phyloP scores from a whole-genome alignment of 2,329 filamentous ascomycete species.

The Aspergillus hortae region DNA sequence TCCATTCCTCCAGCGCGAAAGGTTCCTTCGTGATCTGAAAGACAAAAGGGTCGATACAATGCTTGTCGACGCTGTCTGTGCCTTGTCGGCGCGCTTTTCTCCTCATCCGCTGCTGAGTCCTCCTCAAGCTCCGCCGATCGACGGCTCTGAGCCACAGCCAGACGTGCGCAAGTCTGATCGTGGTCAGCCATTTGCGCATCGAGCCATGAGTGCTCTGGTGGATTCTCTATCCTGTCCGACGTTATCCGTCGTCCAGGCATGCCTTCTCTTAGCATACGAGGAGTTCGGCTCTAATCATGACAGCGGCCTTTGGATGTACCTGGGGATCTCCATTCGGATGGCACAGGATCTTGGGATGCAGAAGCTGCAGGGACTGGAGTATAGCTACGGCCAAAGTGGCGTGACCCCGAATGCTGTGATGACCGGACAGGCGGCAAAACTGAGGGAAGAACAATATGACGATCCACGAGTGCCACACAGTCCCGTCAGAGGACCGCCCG shows the following conservation, averaged over 20 bases:
- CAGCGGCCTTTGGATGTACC: conserved; percentile 89
- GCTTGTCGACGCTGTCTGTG: conserved; percentile 80
- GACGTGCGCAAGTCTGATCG: conserved; percentile 58
- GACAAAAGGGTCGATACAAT: conserved; percentile 82
- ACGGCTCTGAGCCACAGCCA: conserved; percentile 27
- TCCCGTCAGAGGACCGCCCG: conserved; percentile 32
- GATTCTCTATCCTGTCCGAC: conserved; percentile 81
- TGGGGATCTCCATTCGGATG: conserved; percentile 82
- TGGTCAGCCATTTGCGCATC: conserved; percentile 73
- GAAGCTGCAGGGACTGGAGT: conserved; percentile 70
- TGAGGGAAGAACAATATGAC: conserved; percentile 44
- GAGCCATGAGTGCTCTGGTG: conserved; percentile 77
- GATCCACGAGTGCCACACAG: conserved; percentile 36
- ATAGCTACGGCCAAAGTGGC: conserved; percentile 52
- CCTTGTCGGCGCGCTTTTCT: conserved; percentile 77
- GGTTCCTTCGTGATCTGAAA: conserved; percentile 70
- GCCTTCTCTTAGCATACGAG: conserved; percentile 79
- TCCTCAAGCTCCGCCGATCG: conserved; percentile 51
- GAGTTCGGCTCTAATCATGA: conserved; percentile 86
- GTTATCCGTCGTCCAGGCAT: conserved; percentile 79
- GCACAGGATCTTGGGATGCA: conserved; percentile 76
- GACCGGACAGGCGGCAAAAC: conserved; percentile 37
- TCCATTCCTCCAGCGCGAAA: conserved; percentile 70
- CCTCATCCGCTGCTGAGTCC: conserved; percentile 51
- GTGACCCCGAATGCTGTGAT: conserved; percentile 57